Evolutionary conservation across 2,329 filamentous ascomycete genomes (phyloP).

Genomic region (Venturia oleaginea): DNA sequence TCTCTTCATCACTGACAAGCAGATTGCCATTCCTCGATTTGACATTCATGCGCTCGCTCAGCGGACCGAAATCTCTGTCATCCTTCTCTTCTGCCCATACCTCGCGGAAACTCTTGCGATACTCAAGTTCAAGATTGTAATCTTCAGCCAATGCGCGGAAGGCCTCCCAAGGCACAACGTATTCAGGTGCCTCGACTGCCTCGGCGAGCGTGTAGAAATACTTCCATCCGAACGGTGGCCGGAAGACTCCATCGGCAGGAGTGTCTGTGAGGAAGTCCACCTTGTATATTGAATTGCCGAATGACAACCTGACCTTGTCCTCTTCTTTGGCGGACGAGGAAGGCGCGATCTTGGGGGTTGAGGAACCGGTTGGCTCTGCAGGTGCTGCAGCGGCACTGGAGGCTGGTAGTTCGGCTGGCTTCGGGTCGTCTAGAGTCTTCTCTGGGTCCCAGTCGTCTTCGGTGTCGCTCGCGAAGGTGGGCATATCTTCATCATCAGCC

Average conservation of each 20-base stretch:
- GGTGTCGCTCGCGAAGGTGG: conserved; percentile 28
- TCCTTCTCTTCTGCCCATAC: conserved; percentile 90
- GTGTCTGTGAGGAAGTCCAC: conserved; percentile 80
- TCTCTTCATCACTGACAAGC: conserved; percentile 72
- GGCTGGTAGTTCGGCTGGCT: conserved; percentile 24
- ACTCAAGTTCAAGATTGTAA: conserved; percentile 92
- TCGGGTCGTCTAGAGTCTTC: conserved; percentile 31
- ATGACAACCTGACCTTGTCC: conserved; percentile 52
- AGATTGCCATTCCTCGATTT: conserved; percentile 59
- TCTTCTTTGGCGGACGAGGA: conserved; percentile 16
- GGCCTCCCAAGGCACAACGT: conserved; percentile 95
- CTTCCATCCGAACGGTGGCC: conserved; percentile 94
- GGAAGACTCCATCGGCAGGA: conserved; percentile 79
- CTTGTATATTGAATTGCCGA: conserved; percentile 89
- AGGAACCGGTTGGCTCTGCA: conserved; percentile 18
- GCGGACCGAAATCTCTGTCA: conserved; percentile 65
- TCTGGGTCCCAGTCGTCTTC: conserved; percentile 38
- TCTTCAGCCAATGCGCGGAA: conserved; percentile 94
- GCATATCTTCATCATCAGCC: conserved; percentile 19
- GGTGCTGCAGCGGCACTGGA: conserved; percentile 25
- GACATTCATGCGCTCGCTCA: conserved; percentile 96
- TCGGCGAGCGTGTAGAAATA: conserved; percentile 96
- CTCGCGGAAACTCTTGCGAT: conserved; percentile 81
- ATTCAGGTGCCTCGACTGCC: conserved; percentile 94
- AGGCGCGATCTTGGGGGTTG: conserved; percentile 14